phyloP scores from a whole-genome alignment of 2,329 filamentous ascomycete genomes.

The Claviceps sorghi region DNA sequence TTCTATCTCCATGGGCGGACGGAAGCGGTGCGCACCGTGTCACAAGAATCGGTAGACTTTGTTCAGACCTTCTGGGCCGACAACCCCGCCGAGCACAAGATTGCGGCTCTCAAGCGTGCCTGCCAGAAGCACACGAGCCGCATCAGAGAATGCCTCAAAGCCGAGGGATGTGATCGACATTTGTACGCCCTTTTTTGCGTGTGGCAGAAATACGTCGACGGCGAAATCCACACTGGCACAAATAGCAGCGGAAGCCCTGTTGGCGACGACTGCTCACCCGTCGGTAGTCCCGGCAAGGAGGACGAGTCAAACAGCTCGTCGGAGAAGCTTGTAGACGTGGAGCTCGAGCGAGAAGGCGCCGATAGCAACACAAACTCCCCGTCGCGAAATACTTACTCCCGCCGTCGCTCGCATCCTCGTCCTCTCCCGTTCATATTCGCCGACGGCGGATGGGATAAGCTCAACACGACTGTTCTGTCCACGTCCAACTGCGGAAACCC shows the following conservation, averaged over 20 bases:
- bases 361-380: constrained; percentile 41
- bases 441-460: constrained; percentile 82
- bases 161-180: constrained; percentile 81
- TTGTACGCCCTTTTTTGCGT: constrained; percentile 88
- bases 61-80: constrained; percentile 92
- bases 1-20: constrained; percentile 84
- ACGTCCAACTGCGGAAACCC: constrained; percentile 99
- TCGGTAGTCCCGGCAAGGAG: constrained; percentile 37
- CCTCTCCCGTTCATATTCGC: constrained; percentile 67
- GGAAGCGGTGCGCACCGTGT: constrained; percentile 80
- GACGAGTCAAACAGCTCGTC: constrained; percentile 25
- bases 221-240: constrained; percentile 36
- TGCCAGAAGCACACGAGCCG: constrained; percentile 67
- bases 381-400: constrained; percentile 25
- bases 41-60: constrained; percentile 71
- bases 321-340: constrained; percentile 19
- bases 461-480: constrained; percentile 86
- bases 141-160: constrained; percentile 78
- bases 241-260: constrained; percentile 47
- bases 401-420: neutral
- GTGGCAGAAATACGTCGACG: constrained; percentile 80
- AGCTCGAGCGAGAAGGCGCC: constrained; percentile 31
- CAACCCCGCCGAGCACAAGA: constrained; percentile 65
- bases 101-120: constrained; percentile 71
- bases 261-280: constrained; percentile 28